Conservation (phyloP, 139 green algal genomes). For the Mesostigma viride region DNA sequence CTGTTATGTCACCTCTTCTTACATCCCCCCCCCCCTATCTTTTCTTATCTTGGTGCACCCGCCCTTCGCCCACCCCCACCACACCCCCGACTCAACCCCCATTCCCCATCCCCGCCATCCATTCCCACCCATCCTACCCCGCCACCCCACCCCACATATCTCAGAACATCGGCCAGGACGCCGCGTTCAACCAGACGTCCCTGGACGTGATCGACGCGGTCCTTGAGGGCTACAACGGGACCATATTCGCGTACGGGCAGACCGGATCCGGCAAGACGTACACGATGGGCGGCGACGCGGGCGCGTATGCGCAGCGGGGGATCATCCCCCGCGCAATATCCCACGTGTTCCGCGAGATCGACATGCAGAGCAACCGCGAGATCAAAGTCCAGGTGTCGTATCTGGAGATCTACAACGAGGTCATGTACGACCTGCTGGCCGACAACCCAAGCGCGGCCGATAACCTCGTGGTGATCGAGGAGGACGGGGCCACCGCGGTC, state of each 20-base stretch:
- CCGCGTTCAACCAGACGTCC: constrained; percentile 38
- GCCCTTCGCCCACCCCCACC: neutral
- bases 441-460: constrained; percentile 40
- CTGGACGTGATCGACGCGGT: constrained; percentile 52
- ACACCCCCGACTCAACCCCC: neutral
- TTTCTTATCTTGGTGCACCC: neutral
- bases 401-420: constrained; percentile 62
- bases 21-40: neutral
- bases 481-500: constrained; percentile 34
- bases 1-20: too few relatives aligned
- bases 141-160: neutral
- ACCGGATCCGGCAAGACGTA: constrained; percentile 74
- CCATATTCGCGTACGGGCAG: constrained; percentile 66
- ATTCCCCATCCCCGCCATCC: neutral
- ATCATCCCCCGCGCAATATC: constrained; percentile 57
- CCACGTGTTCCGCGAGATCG: constrained; percentile 57
- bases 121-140: neutral
- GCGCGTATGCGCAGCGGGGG: constrained; percentile 39
- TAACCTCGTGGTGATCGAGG: constrained; percentile 43
- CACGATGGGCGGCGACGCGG: constrained; percentile 52
- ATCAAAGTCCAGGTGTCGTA: constrained; percentile 49
- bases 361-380: constrained; percentile 41
- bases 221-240: constrained; percentile 60
- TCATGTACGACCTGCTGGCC: constrained; percentile 58
- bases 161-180: constrained; percentile 55